A percentile compares a stretch with the other conserved stretches of the same genome.
phyloP scores from a whole-genome alignment of 306 rosid species.

The barrel medic (Medicago truncatula) region DNA sequence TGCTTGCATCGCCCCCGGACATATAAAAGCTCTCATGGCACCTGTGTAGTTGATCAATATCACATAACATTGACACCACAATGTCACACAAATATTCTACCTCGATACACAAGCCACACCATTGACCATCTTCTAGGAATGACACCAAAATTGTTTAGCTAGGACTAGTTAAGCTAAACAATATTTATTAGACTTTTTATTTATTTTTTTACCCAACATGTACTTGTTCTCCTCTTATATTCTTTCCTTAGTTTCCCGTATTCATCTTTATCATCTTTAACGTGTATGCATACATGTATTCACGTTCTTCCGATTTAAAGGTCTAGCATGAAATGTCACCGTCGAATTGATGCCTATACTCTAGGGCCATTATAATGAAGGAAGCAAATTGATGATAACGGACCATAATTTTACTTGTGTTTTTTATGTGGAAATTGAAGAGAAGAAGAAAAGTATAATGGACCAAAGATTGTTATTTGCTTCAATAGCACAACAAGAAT shows the following conservation, averaged over 20 bases:
- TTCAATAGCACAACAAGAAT: slow-evolving; percentile 31
- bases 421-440: slow-evolving; percentile 25
- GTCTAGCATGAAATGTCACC: slow-evolving; percentile 3
- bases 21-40: too few species aligned
- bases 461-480: slow-evolving; percentile 26
- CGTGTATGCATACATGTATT: not conserved
- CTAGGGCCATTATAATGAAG: slow-evolving; percentile 31
- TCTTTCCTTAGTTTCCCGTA: not conserved
- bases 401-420: not conserved
- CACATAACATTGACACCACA: too few species aligned
- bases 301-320: slow-evolving; percentile 5
- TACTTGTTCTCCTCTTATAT: not conserved
- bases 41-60: too few species aligned
- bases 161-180: too few species aligned
- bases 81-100: too few species aligned
- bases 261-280: not conserved
- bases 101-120: too few species aligned
- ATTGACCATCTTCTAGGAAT: too few species aligned
- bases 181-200: too few species aligned
- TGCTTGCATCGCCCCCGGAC: too few species aligned
- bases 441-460: slow-evolving; percentile 44
- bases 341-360: slow-evolving; percentile 18
- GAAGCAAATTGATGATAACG: slow-evolving; percentile 17
- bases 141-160: too few species aligned
- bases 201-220: not conserved